Evolutionary conservation across 75 land plant species (phyloP).

Genomic region (Adiantum capillusveneris): DNA sequence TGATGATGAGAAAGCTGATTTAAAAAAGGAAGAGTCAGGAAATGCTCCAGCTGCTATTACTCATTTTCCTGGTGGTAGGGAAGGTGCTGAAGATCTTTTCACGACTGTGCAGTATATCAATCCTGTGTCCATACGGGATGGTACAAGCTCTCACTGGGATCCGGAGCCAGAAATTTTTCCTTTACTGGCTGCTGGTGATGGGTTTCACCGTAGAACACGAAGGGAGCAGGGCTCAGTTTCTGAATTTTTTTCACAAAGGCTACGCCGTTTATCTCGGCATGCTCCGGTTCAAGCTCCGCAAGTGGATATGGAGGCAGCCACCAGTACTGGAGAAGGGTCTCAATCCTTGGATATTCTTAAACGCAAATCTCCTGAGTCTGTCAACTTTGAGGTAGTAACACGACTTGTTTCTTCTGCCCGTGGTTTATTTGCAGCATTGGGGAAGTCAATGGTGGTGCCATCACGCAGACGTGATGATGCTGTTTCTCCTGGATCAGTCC

Average conservation of each 20-base stretch:
- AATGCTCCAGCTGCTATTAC: slow-evolving; percentile 16
- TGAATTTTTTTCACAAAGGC: slow-evolving; percentile 34
- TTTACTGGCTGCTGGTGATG: slow-evolving; percentile 54
- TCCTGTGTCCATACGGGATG: slow-evolving; percentile 52
- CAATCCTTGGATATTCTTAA: slow-evolving; percentile 23
- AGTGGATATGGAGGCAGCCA: slow-evolving; percentile 22
- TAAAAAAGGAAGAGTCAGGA: slow-evolving; percentile 3
- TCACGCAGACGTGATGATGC: slow-evolving; percentile 36
- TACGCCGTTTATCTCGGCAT: slow-evolving; percentile 22
- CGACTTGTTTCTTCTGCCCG: slow-evolving; percentile 26
- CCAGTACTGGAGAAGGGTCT: slow-evolving; percentile 33
- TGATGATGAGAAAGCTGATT: slow-evolving; percentile 11
- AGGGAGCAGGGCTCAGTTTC: slow-evolving; percentile 22
- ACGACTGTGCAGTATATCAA: slow-evolving; percentile 61
- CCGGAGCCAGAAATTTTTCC: slow-evolving; percentile 70
- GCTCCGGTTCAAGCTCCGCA: slow-evolving; percentile 7
- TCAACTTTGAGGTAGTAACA: slow-evolving; percentile 32
- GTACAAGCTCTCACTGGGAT: slow-evolving; percentile 54
- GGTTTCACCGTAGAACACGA: slow-evolving; percentile 56
- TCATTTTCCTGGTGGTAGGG: slow-evolving; percentile 24
- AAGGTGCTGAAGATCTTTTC: slow-evolving; percentile 42
- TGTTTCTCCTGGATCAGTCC: slow-evolving; percentile 24
- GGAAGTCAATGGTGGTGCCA: slow-evolving; percentile 34
- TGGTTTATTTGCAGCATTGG: slow-evolving; percentile 29
- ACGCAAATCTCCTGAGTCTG: slow-evolving; percentile 24